Base-by-base conservation (phyloP, 805 yeast genomes). In the Lipomyces orientalis region DNA sequence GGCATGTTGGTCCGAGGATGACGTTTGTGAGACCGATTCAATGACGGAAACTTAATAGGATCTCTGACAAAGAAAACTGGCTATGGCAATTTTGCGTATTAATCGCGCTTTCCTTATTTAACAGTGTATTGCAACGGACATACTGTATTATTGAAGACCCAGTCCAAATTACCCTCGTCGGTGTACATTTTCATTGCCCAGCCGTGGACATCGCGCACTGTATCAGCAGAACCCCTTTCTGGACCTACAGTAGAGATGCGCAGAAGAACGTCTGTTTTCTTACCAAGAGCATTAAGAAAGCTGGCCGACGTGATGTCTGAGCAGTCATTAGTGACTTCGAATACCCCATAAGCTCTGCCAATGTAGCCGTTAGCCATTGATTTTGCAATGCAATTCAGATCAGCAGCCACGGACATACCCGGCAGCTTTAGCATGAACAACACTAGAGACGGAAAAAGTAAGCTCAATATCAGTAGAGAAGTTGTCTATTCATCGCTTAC, bases 341-440 rank as follows among this genome's bases (percentile, higher is more conserved):
- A 92, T 72, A 83, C 85, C 72, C 97, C 97, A 77, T 83, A 90
- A 9, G 97, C 97, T 76, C 97, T 54, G 2, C 22, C 1, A 31
- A 1, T 37, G 4, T 39, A 39, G 34, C 6, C 2, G 43, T 54
- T 14, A 54, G 58, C 12, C 6, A 29, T 1, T 2, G 33, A 1
- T 8, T 54, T 34, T 8, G 10, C 19, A 3, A 54, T 54, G 31
- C 34, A 12, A 1, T 31, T 9, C 2, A 14, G 19, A 14, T 37
- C 14, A 31, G 0, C 19, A 16, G 33, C 2, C 10, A 7, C 22
- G 5, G 35, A 54, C 58, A 4, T 54, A 54, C 58, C 66, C 97
- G 14, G 93, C 90, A 73, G 97, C 97, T 78, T 91, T 91, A 64
- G 97, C 97, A 76, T 91, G 97, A 46, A 92, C 97, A 64, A 91